A percentile compares a stretch with the other conserved stretches of the same genome.
phyloP scores from a whole-genome alignment of 2,329 filamentous ascomycete species.

The Graphilbum ipis-grandicollis region DNA sequence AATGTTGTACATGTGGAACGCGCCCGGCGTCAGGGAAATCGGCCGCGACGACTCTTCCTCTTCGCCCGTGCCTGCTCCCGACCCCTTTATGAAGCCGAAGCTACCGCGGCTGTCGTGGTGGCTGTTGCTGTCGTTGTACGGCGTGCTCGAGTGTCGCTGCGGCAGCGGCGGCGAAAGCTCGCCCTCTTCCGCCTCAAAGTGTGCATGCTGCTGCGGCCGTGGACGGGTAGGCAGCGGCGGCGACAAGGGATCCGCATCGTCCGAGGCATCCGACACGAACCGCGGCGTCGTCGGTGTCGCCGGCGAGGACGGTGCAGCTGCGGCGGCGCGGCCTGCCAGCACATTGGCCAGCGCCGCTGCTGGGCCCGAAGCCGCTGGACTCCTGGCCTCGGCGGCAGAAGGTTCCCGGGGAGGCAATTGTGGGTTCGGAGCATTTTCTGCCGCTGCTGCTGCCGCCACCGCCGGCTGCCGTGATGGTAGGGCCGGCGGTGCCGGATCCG shows the following conservation, averaged over 20 bases:
- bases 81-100: too few species aligned
- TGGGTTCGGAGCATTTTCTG: slow-evolving; percentile 20
- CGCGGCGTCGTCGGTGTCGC: slow-evolving; percentile 31
- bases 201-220: slow-evolving; percentile 38
- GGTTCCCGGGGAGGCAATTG: slow-evolving; percentile 20
- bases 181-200: slow-evolving; percentile 18
- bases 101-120: slow-evolving; percentile 2
- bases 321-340: slow-evolving; percentile 28
- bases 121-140: slow-evolving; percentile 16
- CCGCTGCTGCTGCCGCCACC: slow-evolving; percentile 17
- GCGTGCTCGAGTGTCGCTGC: slow-evolving; percentile 12
- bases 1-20: slow-evolving; percentile 90
- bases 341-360: slow-evolving; percentile 38
- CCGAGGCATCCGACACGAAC: slow-evolving; percentile 49
- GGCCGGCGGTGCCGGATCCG: slow-evolving; percentile 21
- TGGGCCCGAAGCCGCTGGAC: slow-evolving; percentile 22
- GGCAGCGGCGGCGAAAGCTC: slow-evolving; percentile 11
- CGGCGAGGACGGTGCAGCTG: slow-evolving; percentile 29
- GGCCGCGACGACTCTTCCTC: slow-evolving; percentile 11
- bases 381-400: slow-evolving; percentile 14
- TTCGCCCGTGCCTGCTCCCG: slow-evolving; percentile 15
- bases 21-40: slow-evolving; percentile 47
- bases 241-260: slow-evolving; percentile 41
- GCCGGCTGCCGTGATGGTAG: slow-evolving; percentile 25
- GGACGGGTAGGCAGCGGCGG: slow-evolving; percentile 47